Base-by-base conservation (phyloP, 306 rosid genomes). In the Potentilla sterilis region DNA sequence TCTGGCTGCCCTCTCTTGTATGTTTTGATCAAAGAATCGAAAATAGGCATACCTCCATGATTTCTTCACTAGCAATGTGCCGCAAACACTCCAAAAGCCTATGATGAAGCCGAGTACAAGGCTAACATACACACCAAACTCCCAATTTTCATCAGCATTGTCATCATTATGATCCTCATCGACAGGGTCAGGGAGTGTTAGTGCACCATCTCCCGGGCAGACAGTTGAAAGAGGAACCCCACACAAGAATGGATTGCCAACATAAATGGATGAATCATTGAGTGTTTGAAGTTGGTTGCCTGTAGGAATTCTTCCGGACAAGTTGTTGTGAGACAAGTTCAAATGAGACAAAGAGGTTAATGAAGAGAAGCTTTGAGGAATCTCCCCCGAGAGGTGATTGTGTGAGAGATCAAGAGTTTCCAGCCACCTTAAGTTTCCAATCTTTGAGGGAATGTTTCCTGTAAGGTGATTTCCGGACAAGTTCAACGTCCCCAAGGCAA, bases 361-460 rank as follows among this genome's bases (percentile, higher is more conserved):
- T n/a, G 65, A 24, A 58, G 38, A 24, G 2, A 59, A 28, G 3
- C 8, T 12, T 11, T 28, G 13, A 41, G 72, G 72, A 21, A 67
- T 21, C 5, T 21, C 4, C 21, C 70, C 51, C 4, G 0, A 67
- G 2, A 67, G 18, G 0, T 41, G 52, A 4, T 67, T 67, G 72
- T 0, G n/a, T 12, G 72, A 67, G 38, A 67, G n/a, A 21, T 67
- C 72, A 41, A 67, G 72, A 67, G 72, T 67, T 21, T 67, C 52
- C 18, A 68, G 40, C 57, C 6, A 24, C 1, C 2, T 0, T 13
- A 44, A 13, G 2, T 14, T 44, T 14, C 57, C 73, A 44, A 44
- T 43, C 38, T 68, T 24, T 1, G 73, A 14, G 3, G 73, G 73
- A 28, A 69, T 44, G 11, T 4, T 67, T 5, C 72, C 49, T 0